phyloP scores from a whole-genome alignment of 331 rosid genomes.

The Quercus phellos region DNA sequence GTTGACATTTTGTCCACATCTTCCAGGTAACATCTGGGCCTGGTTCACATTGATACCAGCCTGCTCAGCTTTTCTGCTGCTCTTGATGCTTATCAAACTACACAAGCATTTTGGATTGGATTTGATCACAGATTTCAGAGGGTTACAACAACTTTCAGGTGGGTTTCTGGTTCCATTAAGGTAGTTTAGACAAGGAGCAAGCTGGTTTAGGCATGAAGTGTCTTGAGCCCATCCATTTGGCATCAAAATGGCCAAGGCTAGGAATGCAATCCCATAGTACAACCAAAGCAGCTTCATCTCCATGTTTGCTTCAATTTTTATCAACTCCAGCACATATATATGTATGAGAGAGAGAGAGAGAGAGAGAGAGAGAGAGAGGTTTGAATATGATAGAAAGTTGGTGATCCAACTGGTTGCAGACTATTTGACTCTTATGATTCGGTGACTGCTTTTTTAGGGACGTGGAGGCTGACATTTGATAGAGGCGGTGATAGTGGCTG shows the following conservation, averaged over 20 bases:
- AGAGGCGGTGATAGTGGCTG: neutral
- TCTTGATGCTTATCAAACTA: conserved; percentile 41
- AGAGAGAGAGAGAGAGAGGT: neutral
- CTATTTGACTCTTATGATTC: neutral
- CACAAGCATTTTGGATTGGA: conserved; percentile 48
- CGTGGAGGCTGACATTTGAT: neutral
- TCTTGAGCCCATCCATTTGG: conserved; percentile 29
- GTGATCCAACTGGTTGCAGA: conserved; percentile 7
- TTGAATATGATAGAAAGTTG: neutral
- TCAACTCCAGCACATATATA: neutral
- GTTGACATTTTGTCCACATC: conserved; percentile 34
- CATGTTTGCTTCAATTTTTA: conserved; percentile 6
- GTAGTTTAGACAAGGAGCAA: conserved; percentile 47
- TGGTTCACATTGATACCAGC: conserved; percentile 33
- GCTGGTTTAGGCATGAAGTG: conserved; percentile 38
- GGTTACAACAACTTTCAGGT: conserved; percentile 51
- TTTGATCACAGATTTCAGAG: conserved; percentile 34
- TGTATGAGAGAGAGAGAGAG: no score
- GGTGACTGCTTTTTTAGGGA: no score
- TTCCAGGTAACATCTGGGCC: conserved; percentile 31
- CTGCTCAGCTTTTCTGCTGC: conserved; percentile 36
- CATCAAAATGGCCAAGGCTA: neutral
- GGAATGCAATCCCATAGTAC: conserved; percentile 8
- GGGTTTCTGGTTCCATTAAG: conserved; percentile 48
- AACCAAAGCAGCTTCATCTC: neutral